Evolutionary conservation across 2,329 filamentous ascomycete genomes (phyloP).

Genomic region (Fusarium equiseti): DNA sequence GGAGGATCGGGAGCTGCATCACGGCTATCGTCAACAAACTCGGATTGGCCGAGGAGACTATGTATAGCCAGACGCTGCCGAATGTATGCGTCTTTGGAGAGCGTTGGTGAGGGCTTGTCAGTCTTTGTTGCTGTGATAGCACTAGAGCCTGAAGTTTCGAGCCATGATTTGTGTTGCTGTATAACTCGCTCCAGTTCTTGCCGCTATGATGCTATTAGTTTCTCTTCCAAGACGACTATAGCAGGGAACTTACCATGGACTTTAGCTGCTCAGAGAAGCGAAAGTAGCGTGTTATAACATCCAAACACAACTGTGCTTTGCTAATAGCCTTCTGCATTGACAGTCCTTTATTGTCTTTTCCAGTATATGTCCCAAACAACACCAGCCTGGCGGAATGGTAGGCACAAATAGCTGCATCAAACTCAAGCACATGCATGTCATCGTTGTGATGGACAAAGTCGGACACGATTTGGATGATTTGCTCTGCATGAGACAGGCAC

Average conservation of each 20-base stretch:
- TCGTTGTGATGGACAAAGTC: conserved; percentile 52
- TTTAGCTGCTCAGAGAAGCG: conserved; percentile 47
- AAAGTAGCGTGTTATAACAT: conserved; percentile 46
- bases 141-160: conserved; percentile 41
- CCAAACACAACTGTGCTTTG: conserved; percentile 45
- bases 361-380: conserved; percentile 50
- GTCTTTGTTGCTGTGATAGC: conserved; percentile 30
- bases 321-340: conserved; percentile 47
- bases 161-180: conserved; percentile 43
- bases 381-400: conserved; percentile 57
- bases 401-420: conserved; percentile 58
- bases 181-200: conserved; percentile 46
- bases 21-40: conserved; percentile 56
- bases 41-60: conserved; percentile 55
- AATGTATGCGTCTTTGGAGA: conserved; percentile 43
- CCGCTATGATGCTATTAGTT: conserved; percentile 20
- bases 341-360: conserved; percentile 42
- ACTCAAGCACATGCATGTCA: conserved; percentile 51
- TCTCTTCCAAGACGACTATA: accelerated
- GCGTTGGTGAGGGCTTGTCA: conserved; percentile 21
- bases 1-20: conserved; percentile 46
- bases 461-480: conserved; percentile 52
- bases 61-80: conserved; percentile 54
- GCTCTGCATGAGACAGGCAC: conserved; percentile 55
- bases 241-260: conserved; percentile 33